Percentiles rank a stretch among this genome's conserved stretches.
Evolutionary conservation across 306 rosid genomes (phyloP).

Genomic region (Vachellia collinsii): DNA sequence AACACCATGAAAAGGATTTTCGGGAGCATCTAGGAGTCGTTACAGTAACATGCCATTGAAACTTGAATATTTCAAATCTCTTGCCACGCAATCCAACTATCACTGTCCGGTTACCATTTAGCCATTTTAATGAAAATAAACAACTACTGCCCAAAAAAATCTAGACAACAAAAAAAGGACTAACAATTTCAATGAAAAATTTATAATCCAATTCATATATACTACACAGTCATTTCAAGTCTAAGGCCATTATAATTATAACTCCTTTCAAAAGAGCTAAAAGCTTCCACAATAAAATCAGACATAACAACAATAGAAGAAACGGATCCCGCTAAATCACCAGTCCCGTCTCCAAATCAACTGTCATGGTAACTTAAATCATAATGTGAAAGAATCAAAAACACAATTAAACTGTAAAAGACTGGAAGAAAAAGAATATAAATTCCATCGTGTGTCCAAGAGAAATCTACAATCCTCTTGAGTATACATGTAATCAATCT

Average conservation of each 20-base stretch:
- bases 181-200: not conserved
- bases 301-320: not conserved
- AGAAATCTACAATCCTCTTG: slow-evolving; percentile 39
- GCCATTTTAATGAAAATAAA: not conserved
- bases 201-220: too few species aligned
- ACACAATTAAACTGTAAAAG: not conserved
- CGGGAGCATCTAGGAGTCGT: too few species aligned
- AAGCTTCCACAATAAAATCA: not conserved
- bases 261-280: not conserved
- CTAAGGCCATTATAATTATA: not conserved
- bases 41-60: too few species aligned
- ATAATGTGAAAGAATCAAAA: not conserved
- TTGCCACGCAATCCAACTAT: not conserved
- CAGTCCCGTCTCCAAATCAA: not conserved
- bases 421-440: slow-evolving; percentile 29
- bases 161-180: not conserved
- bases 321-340: not conserved
- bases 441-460: slow-evolving; percentile 25
- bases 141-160: not conserved
- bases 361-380: too few species aligned
- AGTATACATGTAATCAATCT: slow-evolving; percentile 22
- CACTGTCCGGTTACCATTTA: not conserved
- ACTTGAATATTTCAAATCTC: not conserved
- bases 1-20: too few species aligned
- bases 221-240: not conserved